phyloP scores from a whole-genome alignment of 352 stramenopile genomes.

The Phytophthora litchii region DNA sequence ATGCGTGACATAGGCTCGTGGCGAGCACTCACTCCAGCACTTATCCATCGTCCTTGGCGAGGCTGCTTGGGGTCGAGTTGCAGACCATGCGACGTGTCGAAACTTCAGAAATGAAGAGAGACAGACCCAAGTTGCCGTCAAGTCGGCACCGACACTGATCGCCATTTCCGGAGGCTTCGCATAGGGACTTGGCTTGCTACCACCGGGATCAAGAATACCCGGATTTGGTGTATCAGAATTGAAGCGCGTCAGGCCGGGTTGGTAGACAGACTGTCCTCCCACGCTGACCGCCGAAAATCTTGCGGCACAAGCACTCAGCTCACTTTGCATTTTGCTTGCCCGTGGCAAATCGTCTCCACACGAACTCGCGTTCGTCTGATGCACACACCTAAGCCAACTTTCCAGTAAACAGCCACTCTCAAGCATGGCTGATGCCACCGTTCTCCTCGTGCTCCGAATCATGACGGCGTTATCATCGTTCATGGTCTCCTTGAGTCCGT shows the following conservation, averaged over 20 bases:
- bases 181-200: background rate
- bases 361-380: slow-evolving; percentile 8
- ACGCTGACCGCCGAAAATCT: slow-evolving; percentile 21
- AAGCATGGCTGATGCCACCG: slow-evolving; percentile 22
- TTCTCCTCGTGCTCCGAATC: slow-evolving; percentile 32
- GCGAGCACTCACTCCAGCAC: slow-evolving; percentile 14
- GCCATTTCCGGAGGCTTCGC: background rate
- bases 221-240: slow-evolving; percentile 9
- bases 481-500: slow-evolving; percentile 42
- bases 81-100: slow-evolving; percentile 26
- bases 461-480: slow-evolving; percentile 44
- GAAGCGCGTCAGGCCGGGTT: too few relatives aligned
- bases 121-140: slow-evolving; percentile 12
- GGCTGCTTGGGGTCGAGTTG: slow-evolving; percentile 20
- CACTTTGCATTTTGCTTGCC: slow-evolving; percentile 31
- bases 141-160: background rate
- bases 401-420: background rate
- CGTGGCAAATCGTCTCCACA: slow-evolving; percentile 8
- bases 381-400: slow-evolving; percentile 2
- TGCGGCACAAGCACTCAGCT: background rate
- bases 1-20: slow-evolving; percentile 17
- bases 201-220: background rate
- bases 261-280: slow-evolving; percentile 22
- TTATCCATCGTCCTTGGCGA: slow-evolving; percentile 20
- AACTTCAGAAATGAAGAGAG: slow-evolving; percentile 36